Percentiles rank a stretch among this genome's conserved stretches.
Conservation (phyloP, 768 basidiomycete genomes). For the Lentinus tigrinus region DNA sequence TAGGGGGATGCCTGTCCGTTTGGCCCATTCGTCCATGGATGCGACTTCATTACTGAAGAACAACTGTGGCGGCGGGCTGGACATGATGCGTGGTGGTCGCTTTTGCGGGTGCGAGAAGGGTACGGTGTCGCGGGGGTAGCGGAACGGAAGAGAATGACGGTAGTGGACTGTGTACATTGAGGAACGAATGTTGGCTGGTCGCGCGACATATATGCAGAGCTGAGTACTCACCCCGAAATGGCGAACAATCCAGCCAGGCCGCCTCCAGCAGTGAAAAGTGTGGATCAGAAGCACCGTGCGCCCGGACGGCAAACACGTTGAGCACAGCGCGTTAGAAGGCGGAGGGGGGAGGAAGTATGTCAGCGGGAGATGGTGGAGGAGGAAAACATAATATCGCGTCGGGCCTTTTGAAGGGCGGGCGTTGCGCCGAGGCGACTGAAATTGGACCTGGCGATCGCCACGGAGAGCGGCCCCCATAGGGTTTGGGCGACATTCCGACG, state of each 20-base stretch:
- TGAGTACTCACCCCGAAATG: slow-evolving; percentile 17
- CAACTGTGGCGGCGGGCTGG: slow-evolving; percentile 49
- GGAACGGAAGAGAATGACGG: slow-evolving; percentile 8
- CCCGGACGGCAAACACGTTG: slow-evolving; percentile 21
- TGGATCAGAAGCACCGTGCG: slow-evolving; percentile 22
- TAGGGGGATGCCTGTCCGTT: slow-evolving; percentile 74
- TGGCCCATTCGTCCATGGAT: slow-evolving; percentile 83
- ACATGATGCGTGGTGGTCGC: slow-evolving; percentile 23
- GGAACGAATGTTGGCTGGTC: slow-evolving; percentile 8
- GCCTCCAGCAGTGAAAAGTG: slow-evolving; percentile 24
- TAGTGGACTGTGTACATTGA: slow-evolving; percentile 16
- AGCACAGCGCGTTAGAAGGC: slow-evolving; percentile 14
- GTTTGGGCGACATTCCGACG: slow-evolving; percentile 49
- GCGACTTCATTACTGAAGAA: slow-evolving; percentile 78
- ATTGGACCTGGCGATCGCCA: slow-evolving; percentile 54
- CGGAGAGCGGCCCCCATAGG: slow-evolving; percentile 49
- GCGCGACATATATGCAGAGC: slow-evolving; percentile 17
- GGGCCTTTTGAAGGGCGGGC: slow-evolving; percentile 47
- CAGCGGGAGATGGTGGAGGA: slow-evolving; percentile 23
- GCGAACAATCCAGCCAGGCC: slow-evolving; percentile 19
- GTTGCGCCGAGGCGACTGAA: slow-evolving; percentile 41
- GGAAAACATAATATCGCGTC: slow-evolving; percentile 29
- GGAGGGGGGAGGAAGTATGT: slow-evolving; percentile 8
- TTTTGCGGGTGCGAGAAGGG: slow-evolving; percentile 13
- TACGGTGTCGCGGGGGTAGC: slow-evolving; percentile 14